These are phyloP conservation scores for Purpureocillium lavendulum DNA, from an alignment of 2,329 filamentous ascomycete genomes.

Conservation along the genomic window DNA sequence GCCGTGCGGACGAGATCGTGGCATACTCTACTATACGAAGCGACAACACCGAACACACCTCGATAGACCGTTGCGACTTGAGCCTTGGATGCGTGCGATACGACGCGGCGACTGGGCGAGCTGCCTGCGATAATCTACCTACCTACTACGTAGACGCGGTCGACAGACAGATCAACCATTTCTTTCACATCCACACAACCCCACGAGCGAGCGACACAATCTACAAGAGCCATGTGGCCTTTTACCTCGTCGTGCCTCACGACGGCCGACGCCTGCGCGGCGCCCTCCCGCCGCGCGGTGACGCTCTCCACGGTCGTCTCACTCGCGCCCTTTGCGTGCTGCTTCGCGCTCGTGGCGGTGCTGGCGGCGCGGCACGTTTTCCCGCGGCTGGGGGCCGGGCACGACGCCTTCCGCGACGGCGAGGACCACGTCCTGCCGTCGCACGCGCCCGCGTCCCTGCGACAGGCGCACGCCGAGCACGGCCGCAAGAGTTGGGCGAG, in stretches of 20 bases:
- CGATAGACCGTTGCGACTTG: too few species aligned
- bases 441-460: constrained; percentile 50
- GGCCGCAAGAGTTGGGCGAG: constrained; percentile 42
- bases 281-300: constrained; percentile 30
- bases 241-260: constrained; percentile 37
- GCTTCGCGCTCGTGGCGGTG: constrained; percentile 55
- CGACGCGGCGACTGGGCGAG: too few species aligned
- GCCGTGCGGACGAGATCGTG: too few species aligned
- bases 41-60: too few species aligned
- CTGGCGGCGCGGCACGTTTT: constrained; percentile 62
- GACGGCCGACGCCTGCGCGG: constrained; percentile 46
- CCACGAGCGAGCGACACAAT: neutral
- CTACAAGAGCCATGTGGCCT: constrained; percentile 27
- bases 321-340: constrained; percentile 62
- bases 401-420: constrained; percentile 39
- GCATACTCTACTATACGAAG: too few species aligned
- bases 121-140: too few species aligned
- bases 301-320: constrained; percentile 43
- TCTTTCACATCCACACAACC: too few species aligned
- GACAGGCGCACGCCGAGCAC: constrained; percentile 51
- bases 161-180: too few species aligned
- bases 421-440: constrained; percentile 54
- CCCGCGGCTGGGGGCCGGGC: constrained; percentile 56
- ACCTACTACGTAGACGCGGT: too few species aligned
- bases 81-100: too few species aligned